Evolutionary conservation across 2,329 filamentous ascomycete species (phyloP).

Genomic region (Raffaelea ambrosiae): DNA sequence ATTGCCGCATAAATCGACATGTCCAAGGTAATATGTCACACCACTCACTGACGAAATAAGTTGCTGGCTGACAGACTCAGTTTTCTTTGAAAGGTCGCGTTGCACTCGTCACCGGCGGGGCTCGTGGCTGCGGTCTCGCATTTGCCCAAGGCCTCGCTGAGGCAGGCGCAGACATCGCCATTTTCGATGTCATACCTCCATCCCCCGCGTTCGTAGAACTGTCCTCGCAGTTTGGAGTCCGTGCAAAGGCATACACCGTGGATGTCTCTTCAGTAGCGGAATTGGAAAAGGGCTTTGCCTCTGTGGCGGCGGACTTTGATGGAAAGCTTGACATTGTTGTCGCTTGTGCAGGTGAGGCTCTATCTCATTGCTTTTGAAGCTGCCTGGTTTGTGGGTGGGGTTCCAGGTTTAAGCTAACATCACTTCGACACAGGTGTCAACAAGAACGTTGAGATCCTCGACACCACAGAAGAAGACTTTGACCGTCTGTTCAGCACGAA

Average conservation of each 20-base stretch:
- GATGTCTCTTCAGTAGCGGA: constrained; percentile 4
- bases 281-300: constrained; percentile 3
- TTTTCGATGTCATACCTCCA: constrained; percentile 10
- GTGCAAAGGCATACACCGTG: constrained; percentile 9
- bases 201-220: constrained; percentile 1
- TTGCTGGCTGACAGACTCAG: no score
- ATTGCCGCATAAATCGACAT: background rate
- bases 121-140: constrained; percentile 63
- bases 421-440: no score
- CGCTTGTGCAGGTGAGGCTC: constrained; percentile 11
- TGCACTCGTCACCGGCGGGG: constrained; percentile 63
- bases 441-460: constrained; percentile 10
- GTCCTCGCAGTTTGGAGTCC: constrained; percentile 4
- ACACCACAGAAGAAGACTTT: constrained; percentile 9
- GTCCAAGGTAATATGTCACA: background rate
- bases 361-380: no score
- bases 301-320: constrained; percentile 7
- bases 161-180: constrained; percentile 44
- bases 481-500: constrained; percentile 9
- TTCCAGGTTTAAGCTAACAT: no score
- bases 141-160: constrained; percentile 67
- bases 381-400: no score
- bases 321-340: constrained; percentile 11
- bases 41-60: no score
- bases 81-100: constrained; percentile 31